These are phyloP conservation scores for Penicillium waksmanii DNA, from an alignment of 495 filamentous ascomycete genomes.

Conservation along the genomic window DNA sequence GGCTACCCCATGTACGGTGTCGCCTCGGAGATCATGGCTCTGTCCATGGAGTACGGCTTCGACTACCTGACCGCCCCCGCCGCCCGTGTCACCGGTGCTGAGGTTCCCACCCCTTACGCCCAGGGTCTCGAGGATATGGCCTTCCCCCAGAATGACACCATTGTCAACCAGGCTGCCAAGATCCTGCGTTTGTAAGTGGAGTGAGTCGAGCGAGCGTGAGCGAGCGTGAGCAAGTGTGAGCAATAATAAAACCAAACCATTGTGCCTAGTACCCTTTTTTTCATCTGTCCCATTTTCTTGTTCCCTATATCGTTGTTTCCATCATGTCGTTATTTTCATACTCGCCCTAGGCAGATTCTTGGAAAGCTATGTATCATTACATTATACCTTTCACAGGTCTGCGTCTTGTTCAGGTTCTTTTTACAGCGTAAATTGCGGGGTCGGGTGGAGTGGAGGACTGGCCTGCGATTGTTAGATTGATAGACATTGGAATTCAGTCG, in stretches of 20 bases:
- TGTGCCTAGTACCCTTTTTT: conserved; percentile 43
- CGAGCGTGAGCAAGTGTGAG: conserved; percentile 15
- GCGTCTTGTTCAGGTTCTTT: conserved; percentile 5
- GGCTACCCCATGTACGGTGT: conserved; percentile 96
- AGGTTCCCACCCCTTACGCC: conserved; percentile 94
- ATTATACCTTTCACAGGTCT: conserved; percentile 19
- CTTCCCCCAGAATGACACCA: conserved; percentile 86
- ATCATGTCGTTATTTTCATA: conserved; percentile 34
- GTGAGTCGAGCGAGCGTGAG: conserved; percentile 26
- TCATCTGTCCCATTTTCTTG: conserved; percentile 30
- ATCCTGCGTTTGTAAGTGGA: conserved; percentile 70
- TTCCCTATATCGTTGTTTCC: conserved; percentile 28
- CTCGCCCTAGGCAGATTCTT: conserved; percentile 28
- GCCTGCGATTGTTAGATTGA: too few species aligned
- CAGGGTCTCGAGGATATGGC: conserved; percentile 84
- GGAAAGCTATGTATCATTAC: conserved; percentile 48
- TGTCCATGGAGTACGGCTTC: conserved; percentile 97
- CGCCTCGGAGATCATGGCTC: conserved; percentile 85
- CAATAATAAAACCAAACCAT: conserved; percentile 32
- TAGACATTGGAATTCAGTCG: too few species aligned
- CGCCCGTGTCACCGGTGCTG: conserved; percentile 90
- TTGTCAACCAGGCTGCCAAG: conserved; percentile 82
- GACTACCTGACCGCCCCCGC: conserved; percentile 95
- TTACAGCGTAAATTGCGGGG: conserved; percentile 21
- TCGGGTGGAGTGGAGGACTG: too few species aligned